Evolutionary conservation across 495 filamentous ascomycete species (phyloP), one percentile per base, ranked within the genome.

Genomic region (Terfezia claveryi): DNA sequence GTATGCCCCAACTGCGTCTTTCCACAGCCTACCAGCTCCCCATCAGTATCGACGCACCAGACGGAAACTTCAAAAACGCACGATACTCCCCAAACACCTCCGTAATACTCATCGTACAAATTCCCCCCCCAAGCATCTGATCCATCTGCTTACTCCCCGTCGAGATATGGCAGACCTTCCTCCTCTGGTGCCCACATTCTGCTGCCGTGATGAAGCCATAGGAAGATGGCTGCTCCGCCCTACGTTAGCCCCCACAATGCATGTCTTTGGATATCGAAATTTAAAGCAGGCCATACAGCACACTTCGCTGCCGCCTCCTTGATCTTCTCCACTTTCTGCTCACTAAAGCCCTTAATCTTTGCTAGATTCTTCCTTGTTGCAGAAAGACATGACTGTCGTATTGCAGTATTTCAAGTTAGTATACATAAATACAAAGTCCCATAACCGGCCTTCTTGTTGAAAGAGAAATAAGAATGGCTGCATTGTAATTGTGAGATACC

Each of bases 261-360:
- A 52, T 23, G 23, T 14, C 8, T 46, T 14, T 46, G 12, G 41
- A 4, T 46, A 4, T 14, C 16, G 17, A n/a, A 49, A 37, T 23
- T 38, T 50, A 37, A 14, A 44, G 10, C 27, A 36, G 37, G 49
- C 51, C 70, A 51, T 68, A 84, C 82, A 62, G 80, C 69, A 56
- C 80, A 80, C 61, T 87, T 87, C 56, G 73, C 71, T 41, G 81
- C 74, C 20, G 83, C 83, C 59, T 87, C 83, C 62, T 85, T 87
- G 64, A 87, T 72, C 64, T 85, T 87, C 56, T 86, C 83, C 11
- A 86, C 83, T 66, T 86, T 87, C 61, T 80, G 72, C 62, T 87
- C 83, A 54, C 80, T 85, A 67, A 87, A 85, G 8, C 83, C 83
- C 63, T 82, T 84, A 64, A 87, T 83, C 64, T 81, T 85, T 55